These are phyloP conservation scores for Candida vaughaniae DNA, from an alignment of 805 yeast genomes.

Conservation along the genomic window DNA sequence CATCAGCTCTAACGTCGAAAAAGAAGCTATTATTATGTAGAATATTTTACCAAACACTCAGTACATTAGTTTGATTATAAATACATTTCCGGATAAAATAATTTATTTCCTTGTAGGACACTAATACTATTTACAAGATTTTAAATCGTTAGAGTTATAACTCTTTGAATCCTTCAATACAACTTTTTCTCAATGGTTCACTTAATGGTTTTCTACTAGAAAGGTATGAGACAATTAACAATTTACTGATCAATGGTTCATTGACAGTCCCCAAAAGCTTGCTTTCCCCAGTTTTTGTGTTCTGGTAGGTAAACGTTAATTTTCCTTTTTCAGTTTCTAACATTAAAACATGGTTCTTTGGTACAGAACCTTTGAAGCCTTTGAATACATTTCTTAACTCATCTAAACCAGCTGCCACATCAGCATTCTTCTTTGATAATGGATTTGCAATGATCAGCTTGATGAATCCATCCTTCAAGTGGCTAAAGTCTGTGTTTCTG, in stretches of 20 bases:
- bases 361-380: conserved; percentile 65
- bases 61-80: background rate
- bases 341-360: conserved; percentile 66
- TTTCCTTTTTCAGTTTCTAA: conserved; percentile 44
- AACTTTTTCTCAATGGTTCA: conserved; percentile 48
- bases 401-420: conserved; percentile 58
- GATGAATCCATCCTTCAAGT: conserved; percentile 84
- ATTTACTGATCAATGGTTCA: conserved; percentile 60
- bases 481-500: conserved; percentile 88
- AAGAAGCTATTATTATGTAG: conserved; percentile 97
- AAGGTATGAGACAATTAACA: conserved; percentile 74
- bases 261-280: conserved; percentile 55
- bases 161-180: conserved; percentile 30
- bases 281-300: conserved; percentile 22
- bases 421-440: conserved; percentile 46
- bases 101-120: too few relatives aligned
- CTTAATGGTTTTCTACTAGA: conserved; percentile 68
- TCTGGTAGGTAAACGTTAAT: conserved; percentile 25
- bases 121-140: too few relatives aligned
- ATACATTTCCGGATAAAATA: too few relatives aligned
- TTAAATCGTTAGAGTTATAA: too few relatives aligned
- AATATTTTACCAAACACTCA: background rate
- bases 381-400: conserved; percentile 62
- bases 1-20: conserved; percentile 93
- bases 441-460: conserved; percentile 74